Percentiles rank a stretch among this genome's conserved stretches.
phyloP scores from a whole-genome alignment of 2,329 filamentous ascomycete genomes.

The Trichoderma aggressivum region DNA sequence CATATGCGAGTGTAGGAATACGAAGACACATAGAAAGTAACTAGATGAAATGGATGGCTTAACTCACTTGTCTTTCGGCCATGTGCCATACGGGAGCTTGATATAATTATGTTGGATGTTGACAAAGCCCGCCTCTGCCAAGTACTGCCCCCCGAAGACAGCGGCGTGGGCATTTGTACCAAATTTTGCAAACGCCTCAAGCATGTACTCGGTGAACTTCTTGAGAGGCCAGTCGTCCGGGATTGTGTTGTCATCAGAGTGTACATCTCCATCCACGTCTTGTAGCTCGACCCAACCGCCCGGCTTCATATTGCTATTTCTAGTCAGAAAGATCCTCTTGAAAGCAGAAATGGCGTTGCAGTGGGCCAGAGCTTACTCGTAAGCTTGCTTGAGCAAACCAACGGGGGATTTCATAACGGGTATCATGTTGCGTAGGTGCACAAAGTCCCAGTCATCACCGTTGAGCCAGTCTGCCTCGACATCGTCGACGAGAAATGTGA shows the following conservation, averaged over 20 bases:
- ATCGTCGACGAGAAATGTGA: slow-evolving; percentile 38
- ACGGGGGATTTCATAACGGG: slow-evolving; percentile 36
- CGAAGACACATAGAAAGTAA: neutral
- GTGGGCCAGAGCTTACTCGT: slow-evolving; percentile 23
- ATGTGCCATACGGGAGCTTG: slow-evolving; percentile 45
- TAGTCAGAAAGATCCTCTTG: neutral
- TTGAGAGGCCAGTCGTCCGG: slow-evolving; percentile 22
- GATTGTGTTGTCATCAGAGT: slow-evolving; percentile 35
- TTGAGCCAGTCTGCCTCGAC: slow-evolving; percentile 33
- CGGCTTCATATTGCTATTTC: slow-evolving; percentile 35
- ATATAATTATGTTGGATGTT: slow-evolving; percentile 37
- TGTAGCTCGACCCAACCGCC: slow-evolving; percentile 45
- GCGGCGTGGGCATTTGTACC: slow-evolving; percentile 39
- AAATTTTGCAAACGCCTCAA: slow-evolving; percentile 37
- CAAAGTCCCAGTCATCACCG: slow-evolving; percentile 28
- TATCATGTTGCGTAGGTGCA: slow-evolving; percentile 44
- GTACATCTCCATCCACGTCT: slow-evolving; percentile 34
- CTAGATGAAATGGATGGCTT: neutral
- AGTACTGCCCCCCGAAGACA: slow-evolving; percentile 36
- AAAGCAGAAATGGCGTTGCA: neutral
- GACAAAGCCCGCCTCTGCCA: slow-evolving; percentile 37
- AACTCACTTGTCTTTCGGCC: slow-evolving; percentile 43
- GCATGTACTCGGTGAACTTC: slow-evolving; percentile 25
- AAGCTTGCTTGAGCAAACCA: slow-evolving; percentile 29
- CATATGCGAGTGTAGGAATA: neutral